These are phyloP conservation scores for Trichophaea hybrida DNA, from an alignment of 2,329 filamentous ascomycete genomes.

Conservation along the genomic window DNA sequence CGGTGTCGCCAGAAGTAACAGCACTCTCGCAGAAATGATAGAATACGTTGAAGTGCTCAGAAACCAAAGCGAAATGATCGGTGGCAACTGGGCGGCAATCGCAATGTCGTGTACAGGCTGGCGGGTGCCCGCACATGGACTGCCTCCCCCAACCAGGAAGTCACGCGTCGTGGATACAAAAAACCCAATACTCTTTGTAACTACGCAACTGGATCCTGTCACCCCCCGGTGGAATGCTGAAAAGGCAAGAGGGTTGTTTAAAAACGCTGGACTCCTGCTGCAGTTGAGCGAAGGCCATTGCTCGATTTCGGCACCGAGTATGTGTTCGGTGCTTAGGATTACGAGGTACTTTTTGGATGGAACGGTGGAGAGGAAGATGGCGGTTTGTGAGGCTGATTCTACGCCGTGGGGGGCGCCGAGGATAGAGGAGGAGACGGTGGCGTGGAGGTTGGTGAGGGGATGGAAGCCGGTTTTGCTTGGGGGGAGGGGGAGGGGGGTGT, in stretches of 20 bases:
- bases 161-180: constrained; percentile 25
- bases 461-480: neutral
- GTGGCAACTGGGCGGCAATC: constrained; percentile 16
- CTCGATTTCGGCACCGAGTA: constrained; percentile 28
- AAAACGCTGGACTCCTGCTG: constrained; percentile 32
- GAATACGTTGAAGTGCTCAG: constrained; percentile 25
- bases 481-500: neutral
- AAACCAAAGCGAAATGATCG: constrained; percentile 28
- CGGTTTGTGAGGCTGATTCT: constrained; percentile 37
- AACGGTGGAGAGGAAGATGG: constrained; percentile 34
- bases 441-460: neutral
- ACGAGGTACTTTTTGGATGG: constrained; percentile 33
- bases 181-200: constrained; percentile 32
- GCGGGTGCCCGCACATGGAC: constrained; percentile 32
- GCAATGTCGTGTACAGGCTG: constrained; percentile 32
- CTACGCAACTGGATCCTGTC: constrained; percentile 32
- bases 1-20: constrained; percentile 17
- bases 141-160: constrained; percentile 13
- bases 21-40: constrained; percentile 36
- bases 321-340: constrained; percentile 30
- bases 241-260: constrained; percentile 31
- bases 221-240: constrained; percentile 32
- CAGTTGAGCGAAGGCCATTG: constrained; percentile 28
- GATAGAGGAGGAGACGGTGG: neutral
- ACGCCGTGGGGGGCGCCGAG: constrained; percentile 29